Conservation (phyloP, 495 filamentous ascomycete genomes). For the Hypoxylon rickii region DNA sequence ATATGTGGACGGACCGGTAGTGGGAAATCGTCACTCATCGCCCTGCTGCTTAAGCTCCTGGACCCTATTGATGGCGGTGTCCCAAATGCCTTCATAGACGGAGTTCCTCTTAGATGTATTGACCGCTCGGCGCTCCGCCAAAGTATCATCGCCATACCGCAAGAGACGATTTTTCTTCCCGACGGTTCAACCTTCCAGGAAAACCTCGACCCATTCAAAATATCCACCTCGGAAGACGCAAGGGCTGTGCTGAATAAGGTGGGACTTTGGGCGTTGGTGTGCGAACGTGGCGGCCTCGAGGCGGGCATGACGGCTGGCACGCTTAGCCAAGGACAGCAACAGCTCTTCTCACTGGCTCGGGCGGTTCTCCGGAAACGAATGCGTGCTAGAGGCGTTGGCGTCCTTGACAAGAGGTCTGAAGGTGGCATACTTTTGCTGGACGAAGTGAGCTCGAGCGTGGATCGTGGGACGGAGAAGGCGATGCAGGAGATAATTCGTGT, state of each 20-base stretch:
- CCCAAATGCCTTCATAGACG: slow-evolving; percentile 33
- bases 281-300: slow-evolving; percentile 56
- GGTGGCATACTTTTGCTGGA: slow-evolving; percentile 46
- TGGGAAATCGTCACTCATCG: slow-evolving; percentile 44
- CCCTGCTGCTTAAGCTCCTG: slow-evolving; percentile 42
- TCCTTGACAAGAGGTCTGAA: slow-evolving; percentile 12
- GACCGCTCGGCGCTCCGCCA: slow-evolving; percentile 30
- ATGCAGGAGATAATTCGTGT: slow-evolving; percentile 50
- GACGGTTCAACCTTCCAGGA: slow-evolving; percentile 44
- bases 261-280: slow-evolving; percentile 52
- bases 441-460: slow-evolving; percentile 50
- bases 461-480: slow-evolving; percentile 47
- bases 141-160: slow-evolving; percentile 44
- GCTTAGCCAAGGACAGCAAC: slow-evolving; percentile 65
- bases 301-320: slow-evolving; percentile 54
- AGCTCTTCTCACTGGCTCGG: slow-evolving; percentile 66
- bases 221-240: slow-evolving; percentile 45
- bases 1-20: slow-evolving; percentile 48
- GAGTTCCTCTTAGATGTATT: slow-evolving; percentile 33
- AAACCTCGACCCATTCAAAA: slow-evolving; percentile 50
- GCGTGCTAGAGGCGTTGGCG: slow-evolving; percentile 20
- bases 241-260: slow-evolving; percentile 53
- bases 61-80: slow-evolving; percentile 27
- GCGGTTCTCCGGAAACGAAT: slow-evolving; percentile 56
- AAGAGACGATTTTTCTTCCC: slow-evolving; percentile 50